Evolutionary conservation across 306 rosid species (phyloP), one percentile per base, ranked within the genome.

Genomic region (Fragaria iinumae): DNA sequence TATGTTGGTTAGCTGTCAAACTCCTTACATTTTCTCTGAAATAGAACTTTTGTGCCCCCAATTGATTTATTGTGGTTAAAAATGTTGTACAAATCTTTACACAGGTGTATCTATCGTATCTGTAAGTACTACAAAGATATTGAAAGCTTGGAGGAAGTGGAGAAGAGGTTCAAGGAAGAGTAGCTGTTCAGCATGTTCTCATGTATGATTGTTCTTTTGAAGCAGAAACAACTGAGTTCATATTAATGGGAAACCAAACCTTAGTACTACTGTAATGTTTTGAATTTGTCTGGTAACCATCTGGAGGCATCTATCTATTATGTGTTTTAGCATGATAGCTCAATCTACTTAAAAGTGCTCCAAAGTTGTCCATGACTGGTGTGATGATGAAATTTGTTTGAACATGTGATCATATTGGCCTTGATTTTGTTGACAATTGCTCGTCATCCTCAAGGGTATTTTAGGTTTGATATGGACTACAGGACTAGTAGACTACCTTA

Each of bases 71-170:
- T 29, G 52, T 49, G 77, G 20, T 79, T 50, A 2, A 39, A 38
- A 34, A 32, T 57, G 1, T 6, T 50, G 47, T 81, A n/a, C 56
- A 81, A 45, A 83, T 78, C 56, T 77, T 48, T 63, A 34, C 72
- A 81, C 96, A 96, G 99, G 99, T 86, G 71, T 57, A 81, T 92
- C 52, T 75, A 72, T 81, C 90, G 97, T 69, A 78, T 96, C 32
- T 89, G 97, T 70, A 92, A 92, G 83, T 87, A 77, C 71, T 78
- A 86, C 87, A 92, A 89, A 86, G 96, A 96, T n/a, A 76, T 96
- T 57, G 79, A 92, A 71, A 84, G 63, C 36, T 69, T 92, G 89
- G 99, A 92, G 92, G 96, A 89, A 79, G 87, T 87, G 83, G 99
- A 96, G 88, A 96, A 91, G 93, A 86, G 91, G 82, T 56, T 41